Percentiles rank a stretch among this genome's conserved stretches.
These are phyloP conservation scores for Plasmodium berghei DNA, from an alignment of 169 alveolate genomes.

Conservation along the genomic window DNA sequence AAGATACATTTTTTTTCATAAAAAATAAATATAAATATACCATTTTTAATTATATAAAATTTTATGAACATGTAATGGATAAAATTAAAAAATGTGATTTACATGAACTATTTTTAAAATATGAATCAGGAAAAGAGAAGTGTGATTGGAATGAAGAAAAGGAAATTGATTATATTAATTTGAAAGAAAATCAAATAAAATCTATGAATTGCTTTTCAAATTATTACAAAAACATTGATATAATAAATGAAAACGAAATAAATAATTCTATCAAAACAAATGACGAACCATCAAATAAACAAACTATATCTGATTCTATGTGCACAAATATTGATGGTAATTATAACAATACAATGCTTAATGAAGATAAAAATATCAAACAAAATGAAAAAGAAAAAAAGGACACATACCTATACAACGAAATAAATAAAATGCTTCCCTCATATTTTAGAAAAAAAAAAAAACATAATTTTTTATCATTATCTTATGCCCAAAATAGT, in stretches of 20 bases:
- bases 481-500: slow-evolving; percentile 77
- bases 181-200: background rate
- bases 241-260: too few relatives aligned
- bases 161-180: background rate
- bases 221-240: background rate
- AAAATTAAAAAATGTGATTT: slow-evolving; percentile 34
- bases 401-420: slow-evolving; percentile 2
- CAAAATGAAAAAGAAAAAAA: slow-evolving; percentile 3
- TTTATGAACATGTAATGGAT: slow-evolving; percentile 25
- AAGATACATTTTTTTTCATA: slow-evolving; percentile 4
- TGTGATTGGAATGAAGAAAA: background rate
- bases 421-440: slow-evolving; percentile 15
- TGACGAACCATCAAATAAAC: too few relatives aligned
- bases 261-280: too few relatives aligned
- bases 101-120: slow-evolving; percentile 14
- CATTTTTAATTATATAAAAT: slow-evolving; percentile 26
- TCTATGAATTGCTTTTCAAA: too few relatives aligned
- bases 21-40: slow-evolving; percentile 33
- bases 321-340: too few relatives aligned
- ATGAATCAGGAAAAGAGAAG: background rate
- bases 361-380: too few relatives aligned
- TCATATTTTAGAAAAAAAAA: slow-evolving; percentile 27
- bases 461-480: background rate
- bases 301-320: too few relatives aligned
- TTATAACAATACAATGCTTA: too few relatives aligned